These are phyloP conservation scores for Puccinia polysora DNA, from an alignment of 1,284 basidiomycete species.

Conservation along the genomic window DNA sequence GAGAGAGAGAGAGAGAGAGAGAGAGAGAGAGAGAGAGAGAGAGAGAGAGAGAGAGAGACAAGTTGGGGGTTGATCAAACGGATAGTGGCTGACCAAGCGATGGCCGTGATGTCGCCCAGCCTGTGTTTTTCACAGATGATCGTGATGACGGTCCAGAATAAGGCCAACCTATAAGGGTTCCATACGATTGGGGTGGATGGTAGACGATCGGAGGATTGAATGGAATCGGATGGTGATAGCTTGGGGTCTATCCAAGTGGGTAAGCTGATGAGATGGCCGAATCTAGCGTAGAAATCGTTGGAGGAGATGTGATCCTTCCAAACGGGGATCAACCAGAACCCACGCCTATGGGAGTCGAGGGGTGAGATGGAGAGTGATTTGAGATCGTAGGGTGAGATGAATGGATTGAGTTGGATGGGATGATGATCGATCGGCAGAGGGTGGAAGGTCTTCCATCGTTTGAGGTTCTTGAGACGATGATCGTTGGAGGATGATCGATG, in stretches of 20 bases:
- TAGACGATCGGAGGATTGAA: neutral
- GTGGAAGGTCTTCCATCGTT: conserved; percentile 14
- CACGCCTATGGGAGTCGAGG: conserved; percentile 11
- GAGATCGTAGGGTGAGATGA: conserved; percentile 26
- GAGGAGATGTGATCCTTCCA: neutral
- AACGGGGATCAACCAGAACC: conserved; percentile 39
- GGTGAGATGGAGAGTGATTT: neutral
- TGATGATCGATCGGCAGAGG: neutral
- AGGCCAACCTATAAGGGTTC: conserved; percentile 17
- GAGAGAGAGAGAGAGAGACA: too few species aligned
- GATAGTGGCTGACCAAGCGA: conserved; percentile 10
- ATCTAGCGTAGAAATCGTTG: conserved; percentile 12
- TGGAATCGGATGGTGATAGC: neutral
- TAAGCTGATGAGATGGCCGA: conserved; percentile 18
- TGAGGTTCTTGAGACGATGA: conserved; percentile 2
- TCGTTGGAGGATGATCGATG: neutral
- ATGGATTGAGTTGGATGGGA: too few species aligned
- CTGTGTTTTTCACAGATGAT: conserved; percentile 21
- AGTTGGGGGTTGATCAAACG: too few species aligned
- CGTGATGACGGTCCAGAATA: conserved; percentile 26
- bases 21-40: too few species aligned
- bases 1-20: neutral
- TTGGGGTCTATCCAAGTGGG: conserved; percentile 30
- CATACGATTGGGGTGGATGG: conserved; percentile 7
- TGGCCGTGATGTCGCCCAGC: conserved; percentile 17